A percentile compares a stretch with the other conserved stretches of the same genome.
These are phyloP conservation scores for Metarhizium album DNA, from an alignment of 2,329 filamentous ascomycete genomes.

Conservation along the genomic window DNA sequence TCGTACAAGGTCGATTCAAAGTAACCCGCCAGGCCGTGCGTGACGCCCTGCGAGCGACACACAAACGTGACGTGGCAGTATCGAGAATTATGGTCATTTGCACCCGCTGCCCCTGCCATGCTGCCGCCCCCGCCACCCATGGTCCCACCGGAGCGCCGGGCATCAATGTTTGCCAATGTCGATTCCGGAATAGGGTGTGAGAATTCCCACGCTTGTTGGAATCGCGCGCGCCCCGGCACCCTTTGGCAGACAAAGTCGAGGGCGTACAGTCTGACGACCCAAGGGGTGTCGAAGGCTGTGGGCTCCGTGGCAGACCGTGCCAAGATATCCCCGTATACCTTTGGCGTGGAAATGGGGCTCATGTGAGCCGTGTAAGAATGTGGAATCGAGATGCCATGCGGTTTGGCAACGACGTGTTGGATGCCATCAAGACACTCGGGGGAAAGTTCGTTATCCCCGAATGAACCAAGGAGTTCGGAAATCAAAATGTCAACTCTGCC, in stretches of 20 bases:
- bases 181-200: slow-evolving; percentile 57
- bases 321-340: slow-evolving; percentile 71
- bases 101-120: slow-evolving; percentile 64
- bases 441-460: slow-evolving; percentile 92
- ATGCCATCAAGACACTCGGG: slow-evolving; percentile 95
- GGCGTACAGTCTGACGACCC: slow-evolving; percentile 86
- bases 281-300: slow-evolving; percentile 78
- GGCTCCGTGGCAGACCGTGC: slow-evolving; percentile 50
- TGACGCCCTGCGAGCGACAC: slow-evolving; percentile 66
- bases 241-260: slow-evolving; percentile 72
- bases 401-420: slow-evolving; percentile 70
- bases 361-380: slow-evolving; percentile 87
- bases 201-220: slow-evolving; percentile 74
- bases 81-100: slow-evolving; percentile 87
- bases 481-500: slow-evolving; percentile 82
- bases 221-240: slow-evolving; percentile 46
- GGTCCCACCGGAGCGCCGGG: slow-evolving; percentile 52
- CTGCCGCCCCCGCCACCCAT: slow-evolving; percentile 59
- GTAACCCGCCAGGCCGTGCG: slow-evolving; percentile 86
- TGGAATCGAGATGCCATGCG: slow-evolving; percentile 86
- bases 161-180: slow-evolving; percentile 43
- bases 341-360: slow-evolving; percentile 82
- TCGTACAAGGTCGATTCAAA: slow-evolving; percentile 93
- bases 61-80: slow-evolving; percentile 69
- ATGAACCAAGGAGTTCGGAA: slow-evolving; percentile 88